phyloP scores from a whole-genome alignment of 331 rosid genomes.

The Quercus phellos region DNA sequence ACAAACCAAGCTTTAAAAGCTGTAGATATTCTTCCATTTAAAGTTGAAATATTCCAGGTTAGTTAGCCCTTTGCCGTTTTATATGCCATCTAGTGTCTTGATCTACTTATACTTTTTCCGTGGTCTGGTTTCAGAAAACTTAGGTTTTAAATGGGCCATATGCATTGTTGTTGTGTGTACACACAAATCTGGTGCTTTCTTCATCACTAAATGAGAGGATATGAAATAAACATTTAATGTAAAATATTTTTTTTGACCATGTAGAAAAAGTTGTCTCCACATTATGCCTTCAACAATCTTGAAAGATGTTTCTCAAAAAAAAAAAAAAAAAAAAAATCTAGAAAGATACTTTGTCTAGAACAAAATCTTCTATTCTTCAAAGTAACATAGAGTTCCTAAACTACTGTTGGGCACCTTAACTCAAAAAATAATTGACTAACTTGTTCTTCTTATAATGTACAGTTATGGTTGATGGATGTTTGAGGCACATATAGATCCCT shows the following conservation, averaged over 20 bases:
- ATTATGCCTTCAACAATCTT: background rate
- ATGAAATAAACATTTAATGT: background rate
- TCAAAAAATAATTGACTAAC: background rate
- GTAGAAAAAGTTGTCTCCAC: background rate
- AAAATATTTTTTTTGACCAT: background rate
- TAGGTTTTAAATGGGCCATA: background rate
- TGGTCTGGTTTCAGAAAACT: background rate
- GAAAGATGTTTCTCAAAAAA: background rate
- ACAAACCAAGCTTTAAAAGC: constrained; percentile 81
- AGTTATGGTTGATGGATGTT: background rate
- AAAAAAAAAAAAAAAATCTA: too few relatives aligned
- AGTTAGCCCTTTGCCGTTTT: constrained; percentile 12
- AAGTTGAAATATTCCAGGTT: constrained; percentile 92
- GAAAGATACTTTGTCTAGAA: background rate
- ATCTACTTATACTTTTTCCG: background rate
- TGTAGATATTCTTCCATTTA: constrained; percentile 42
- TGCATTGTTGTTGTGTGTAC: background rate
- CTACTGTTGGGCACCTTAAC: background rate
- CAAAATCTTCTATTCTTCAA: background rate
- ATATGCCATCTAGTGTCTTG: background rate
- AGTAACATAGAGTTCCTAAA: background rate
- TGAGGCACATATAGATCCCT: background rate
- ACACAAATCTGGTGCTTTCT: background rate
- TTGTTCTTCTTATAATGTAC: background rate
- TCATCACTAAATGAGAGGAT: background rate